Conservation (phyloP, 306 rosid genomes). For the Lotus japonicus region DNA sequence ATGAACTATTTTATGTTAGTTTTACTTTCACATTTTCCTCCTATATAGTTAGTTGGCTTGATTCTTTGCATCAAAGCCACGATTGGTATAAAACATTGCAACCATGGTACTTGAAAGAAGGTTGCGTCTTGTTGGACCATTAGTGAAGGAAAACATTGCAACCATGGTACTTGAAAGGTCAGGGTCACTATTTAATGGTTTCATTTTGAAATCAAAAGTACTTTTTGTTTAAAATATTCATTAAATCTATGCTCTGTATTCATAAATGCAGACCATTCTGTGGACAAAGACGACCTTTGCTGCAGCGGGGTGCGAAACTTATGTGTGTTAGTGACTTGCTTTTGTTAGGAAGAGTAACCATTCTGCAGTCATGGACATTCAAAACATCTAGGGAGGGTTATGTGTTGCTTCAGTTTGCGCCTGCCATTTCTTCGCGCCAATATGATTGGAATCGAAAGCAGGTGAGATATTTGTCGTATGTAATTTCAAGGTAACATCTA, state of each 20-base stretch:
- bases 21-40: no score
- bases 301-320: conserved; percentile 87
- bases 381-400: conserved; percentile 64
- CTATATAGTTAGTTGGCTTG: no score
- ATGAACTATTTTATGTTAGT: no score
- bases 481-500: no score
- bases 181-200: conserved; percentile 13
- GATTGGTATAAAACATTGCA: no score
- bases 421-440: conserved; percentile 47
- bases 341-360: conserved; percentile 90
- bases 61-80: no score
- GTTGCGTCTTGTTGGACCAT: conserved; percentile 86
- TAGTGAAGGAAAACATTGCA: conserved; percentile 82
- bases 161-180: conserved; percentile 99
- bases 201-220: not conserved
- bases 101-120: conserved; percentile 57
- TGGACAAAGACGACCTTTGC: conserved; percentile 90
- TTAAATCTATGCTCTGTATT: conserved; percentile 4
- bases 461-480: no score
- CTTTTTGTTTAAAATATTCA: not conserved
- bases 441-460: conserved; percentile 84
- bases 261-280: conserved; percentile 83
- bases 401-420: conserved; percentile 80
- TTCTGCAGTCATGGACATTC: conserved; percentile 36
- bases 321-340: conserved; percentile 98